phyloP scores from a whole-genome alignment of 805 yeast species.

The Scheffersomyces spartinae region DNA sequence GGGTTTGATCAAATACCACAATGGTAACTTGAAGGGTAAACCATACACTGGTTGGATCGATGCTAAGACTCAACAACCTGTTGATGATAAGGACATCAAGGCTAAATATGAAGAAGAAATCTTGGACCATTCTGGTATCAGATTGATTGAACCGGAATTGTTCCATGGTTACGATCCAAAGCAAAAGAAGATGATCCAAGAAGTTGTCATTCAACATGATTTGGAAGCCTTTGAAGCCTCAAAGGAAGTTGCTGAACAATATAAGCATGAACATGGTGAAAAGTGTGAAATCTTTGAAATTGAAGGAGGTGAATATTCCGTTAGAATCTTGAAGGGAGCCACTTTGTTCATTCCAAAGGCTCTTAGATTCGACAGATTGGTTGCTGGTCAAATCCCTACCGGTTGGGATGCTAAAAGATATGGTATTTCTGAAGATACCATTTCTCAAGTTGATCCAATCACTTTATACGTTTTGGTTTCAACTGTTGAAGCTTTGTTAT shows the following conservation, averaged over 20 bases:
- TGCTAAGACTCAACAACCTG: conserved; percentile 83
- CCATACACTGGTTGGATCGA: conserved; percentile 98
- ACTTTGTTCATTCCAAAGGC: conserved; percentile 86
- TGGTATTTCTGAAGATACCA: conserved; percentile 90
- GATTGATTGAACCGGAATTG: conserved; percentile 92
- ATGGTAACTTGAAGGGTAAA: conserved; percentile 79
- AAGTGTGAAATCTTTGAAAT: conserved; percentile 85
- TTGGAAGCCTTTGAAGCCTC: conserved; percentile 93
- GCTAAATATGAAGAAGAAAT: conserved; percentile 81
- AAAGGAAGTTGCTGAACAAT: conserved; percentile 90
- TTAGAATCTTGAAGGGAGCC: conserved; percentile 87
- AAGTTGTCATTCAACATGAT: conserved; percentile 92
- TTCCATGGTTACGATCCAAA: conserved; percentile 92
- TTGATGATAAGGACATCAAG: conserved; percentile 91
- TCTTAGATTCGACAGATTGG: conserved; percentile 59
- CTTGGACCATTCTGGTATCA: conserved; percentile 90
- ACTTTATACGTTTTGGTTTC: conserved; percentile 89
- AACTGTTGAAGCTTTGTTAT: conserved; percentile 86
- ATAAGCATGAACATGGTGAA: conserved; percentile 88
- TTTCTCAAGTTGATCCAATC: conserved; percentile 91
- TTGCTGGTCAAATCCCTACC: conserved; percentile 92
- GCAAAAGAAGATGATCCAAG: conserved; percentile 88
- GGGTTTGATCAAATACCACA: conserved; percentile 94
- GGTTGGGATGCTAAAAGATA: conserved; percentile 96
- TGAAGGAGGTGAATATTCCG: conserved; percentile 88